phyloP scores from a whole-genome alignment of 2,329 filamentous ascomycete species.

The Phialemoniopsis sp. region DNA sequence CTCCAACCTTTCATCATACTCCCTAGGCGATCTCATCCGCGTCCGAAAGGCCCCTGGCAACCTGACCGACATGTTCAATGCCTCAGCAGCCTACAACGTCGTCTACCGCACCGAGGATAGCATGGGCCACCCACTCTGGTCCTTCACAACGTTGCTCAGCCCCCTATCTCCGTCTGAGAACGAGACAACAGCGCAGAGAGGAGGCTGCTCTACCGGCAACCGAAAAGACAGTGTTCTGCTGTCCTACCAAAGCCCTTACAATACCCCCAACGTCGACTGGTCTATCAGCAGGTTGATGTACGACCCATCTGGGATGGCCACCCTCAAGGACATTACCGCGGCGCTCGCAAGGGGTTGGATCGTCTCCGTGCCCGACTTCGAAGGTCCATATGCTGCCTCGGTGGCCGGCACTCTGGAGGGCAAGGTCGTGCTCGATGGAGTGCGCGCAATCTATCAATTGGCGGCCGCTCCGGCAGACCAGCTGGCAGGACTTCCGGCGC shows the following conservation, averaged over 20 bases:
- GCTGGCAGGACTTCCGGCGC: too few relatives aligned
- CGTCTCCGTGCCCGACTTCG: constrained; percentile 39
- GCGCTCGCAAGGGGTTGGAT: constrained; percentile 37
- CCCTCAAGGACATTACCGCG: constrained; percentile 20
- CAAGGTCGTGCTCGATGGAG: constrained; percentile 34
- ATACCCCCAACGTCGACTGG: constrained; percentile 30
- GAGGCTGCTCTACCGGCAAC: too few relatives aligned
- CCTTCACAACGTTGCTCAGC: constrained; percentile 30
- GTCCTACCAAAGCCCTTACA: constrained; percentile 34
- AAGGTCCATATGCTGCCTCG: constrained; percentile 36
- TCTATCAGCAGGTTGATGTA: constrained; percentile 35
- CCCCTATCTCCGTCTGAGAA: too few relatives aligned
- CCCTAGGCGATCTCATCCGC: too few relatives aligned
- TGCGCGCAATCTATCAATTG: constrained; percentile 31
- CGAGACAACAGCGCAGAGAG: too few relatives aligned
- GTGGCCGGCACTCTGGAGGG: constrained; percentile 33
- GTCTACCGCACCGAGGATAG: constrained; percentile 31
- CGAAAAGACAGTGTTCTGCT: constrained; percentile 21
- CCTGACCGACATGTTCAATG: constrained; percentile 12
- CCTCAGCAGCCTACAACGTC: constrained; percentile 24
- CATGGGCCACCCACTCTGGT: constrained; percentile 25
- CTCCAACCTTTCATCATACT: too few relatives aligned
- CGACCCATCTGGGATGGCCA: too few relatives aligned
- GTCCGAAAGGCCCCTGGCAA: constrained; percentile 21
- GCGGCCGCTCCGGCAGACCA: too few relatives aligned